Percentiles rank a stretch among this genome's conserved stretches.
These are phyloP conservation scores for Calonectria ilicicola DNA, from an alignment of 2,329 filamentous ascomycete species.

Conservation along the genomic window DNA sequence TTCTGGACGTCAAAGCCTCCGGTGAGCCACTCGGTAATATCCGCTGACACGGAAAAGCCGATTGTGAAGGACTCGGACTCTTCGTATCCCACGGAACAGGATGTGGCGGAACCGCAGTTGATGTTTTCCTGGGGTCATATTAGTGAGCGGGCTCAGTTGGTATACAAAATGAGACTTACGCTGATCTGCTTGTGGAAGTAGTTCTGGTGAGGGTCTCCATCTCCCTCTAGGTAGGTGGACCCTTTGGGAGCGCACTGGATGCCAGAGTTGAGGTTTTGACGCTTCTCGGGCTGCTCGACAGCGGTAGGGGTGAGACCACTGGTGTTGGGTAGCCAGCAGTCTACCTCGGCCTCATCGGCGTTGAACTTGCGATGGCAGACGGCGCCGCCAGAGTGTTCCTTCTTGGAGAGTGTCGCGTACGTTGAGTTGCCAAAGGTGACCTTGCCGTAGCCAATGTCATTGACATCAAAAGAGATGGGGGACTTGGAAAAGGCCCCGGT, in stretches of 20 bases:
- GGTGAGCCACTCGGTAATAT: background rate
- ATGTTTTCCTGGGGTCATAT: slow-evolving; percentile 5
- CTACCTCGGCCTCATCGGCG: background rate
- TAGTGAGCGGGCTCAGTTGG: background rate
- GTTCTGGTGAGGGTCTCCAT: slow-evolving; percentile 22
- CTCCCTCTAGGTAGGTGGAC: background rate
- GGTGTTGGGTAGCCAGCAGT: background rate
- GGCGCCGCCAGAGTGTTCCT: slow-evolving; percentile 10
- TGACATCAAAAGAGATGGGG: slow-evolving; percentile 9
- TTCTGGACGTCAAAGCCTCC: slow-evolving; percentile 5
- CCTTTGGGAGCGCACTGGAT: background rate
- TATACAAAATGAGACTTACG: background rate
- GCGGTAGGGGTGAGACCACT: background rate
- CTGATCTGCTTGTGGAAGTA: slow-evolving; percentile 20
- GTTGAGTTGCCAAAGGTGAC: slow-evolving; percentile 17
- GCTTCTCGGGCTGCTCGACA: background rate
- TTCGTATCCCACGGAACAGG: slow-evolving; percentile 4
- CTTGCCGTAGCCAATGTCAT: slow-evolving; percentile 5
- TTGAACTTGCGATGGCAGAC: slow-evolving; percentile 15
- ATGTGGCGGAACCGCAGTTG: slow-evolving; percentile 9
- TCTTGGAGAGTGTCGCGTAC: slow-evolving; percentile 4
- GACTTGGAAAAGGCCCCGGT: background rate
- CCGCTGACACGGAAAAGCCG: slow-evolving; percentile 4
- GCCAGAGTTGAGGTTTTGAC: background rate
- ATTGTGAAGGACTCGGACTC: slow-evolving; percentile 18